Conservation (phyloP, 2,329 filamentous ascomycete genomes). For the Microdochium trichocladiopsis region DNA sequence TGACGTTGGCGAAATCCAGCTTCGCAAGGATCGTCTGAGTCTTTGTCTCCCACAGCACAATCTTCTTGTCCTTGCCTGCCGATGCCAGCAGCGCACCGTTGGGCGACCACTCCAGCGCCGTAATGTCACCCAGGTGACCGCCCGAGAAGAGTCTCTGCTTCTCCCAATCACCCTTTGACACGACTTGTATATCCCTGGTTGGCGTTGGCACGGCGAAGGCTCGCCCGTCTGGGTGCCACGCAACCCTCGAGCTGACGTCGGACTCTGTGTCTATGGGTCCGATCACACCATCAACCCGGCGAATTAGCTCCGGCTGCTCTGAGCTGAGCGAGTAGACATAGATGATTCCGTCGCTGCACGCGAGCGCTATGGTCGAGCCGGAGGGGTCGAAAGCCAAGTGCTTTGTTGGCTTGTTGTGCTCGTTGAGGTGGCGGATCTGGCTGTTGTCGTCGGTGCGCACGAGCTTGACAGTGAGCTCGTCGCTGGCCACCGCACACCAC, state of each 20-base stretch:
- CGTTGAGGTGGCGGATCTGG: conserved; percentile 69
- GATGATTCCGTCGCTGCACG: conserved; percentile 80
- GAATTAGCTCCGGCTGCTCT: conserved; percentile 73
- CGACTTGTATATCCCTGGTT: conserved; percentile 74
- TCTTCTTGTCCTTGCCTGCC: conserved; percentile 59
- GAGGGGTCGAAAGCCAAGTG: conserved; percentile 83
- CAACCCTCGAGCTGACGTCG: conserved; percentile 65
- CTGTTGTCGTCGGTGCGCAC: conserved; percentile 76
- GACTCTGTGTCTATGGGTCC: conserved; percentile 69
- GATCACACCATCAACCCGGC: conserved; percentile 81
- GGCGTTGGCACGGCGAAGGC: conserved; percentile 83
- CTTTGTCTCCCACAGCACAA: conserved; percentile 83
- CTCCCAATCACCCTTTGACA: conserved; percentile 87
- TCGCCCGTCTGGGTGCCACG: conserved; percentile 92
- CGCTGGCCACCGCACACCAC: conserved; percentile 95
- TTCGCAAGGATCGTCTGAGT: conserved; percentile 75
- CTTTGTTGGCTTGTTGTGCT: conserved; percentile 83
- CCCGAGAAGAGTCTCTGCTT: conserved; percentile 72
- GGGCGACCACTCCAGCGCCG: conserved; percentile 84
- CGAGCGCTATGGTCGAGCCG: conserved; percentile 68
- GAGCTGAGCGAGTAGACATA: conserved; percentile 82
- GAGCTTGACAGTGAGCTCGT: conserved; percentile 86
- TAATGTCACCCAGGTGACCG: conserved; percentile 79
- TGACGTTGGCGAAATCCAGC: conserved; percentile 75
- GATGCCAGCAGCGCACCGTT: conserved; percentile 83